These are phyloP conservation scores for Clarireedia hainanense DNA, from an alignment of 2,329 filamentous ascomycete genomes.

Conservation along the genomic window DNA sequence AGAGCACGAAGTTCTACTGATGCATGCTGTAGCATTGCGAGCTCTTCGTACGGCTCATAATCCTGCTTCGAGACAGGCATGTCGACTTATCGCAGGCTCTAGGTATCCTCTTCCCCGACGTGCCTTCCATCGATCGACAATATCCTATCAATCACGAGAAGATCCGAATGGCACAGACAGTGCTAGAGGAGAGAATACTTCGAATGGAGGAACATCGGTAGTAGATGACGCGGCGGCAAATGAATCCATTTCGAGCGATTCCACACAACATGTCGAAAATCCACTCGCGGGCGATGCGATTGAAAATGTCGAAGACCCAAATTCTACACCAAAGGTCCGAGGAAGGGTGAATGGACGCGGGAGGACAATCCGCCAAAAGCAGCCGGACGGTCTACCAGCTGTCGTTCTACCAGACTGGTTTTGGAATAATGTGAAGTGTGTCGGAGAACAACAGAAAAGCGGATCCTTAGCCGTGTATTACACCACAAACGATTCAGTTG, in stretches of 20 bases:
- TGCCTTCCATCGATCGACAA: slow-evolving; percentile 25
- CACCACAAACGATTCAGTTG: neutral
- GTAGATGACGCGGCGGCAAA: neutral
- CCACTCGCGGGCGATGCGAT: slow-evolving; percentile 1
- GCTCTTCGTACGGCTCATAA: slow-evolving; percentile 24
- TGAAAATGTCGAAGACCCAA: slow-evolving; percentile 3
- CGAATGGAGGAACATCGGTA: neutral
- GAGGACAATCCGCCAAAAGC: slow-evolving; percentile 18
- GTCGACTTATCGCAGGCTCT: slow-evolving; percentile 26
- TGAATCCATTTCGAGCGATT: neutral
- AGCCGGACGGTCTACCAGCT: slow-evolving; percentile 36
- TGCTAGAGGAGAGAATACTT: slow-evolving; percentile 12
- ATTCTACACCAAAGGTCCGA: slow-evolving; percentile 11
- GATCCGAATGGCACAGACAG: slow-evolving; percentile 10
- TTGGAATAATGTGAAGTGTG: slow-evolving; percentile 39
- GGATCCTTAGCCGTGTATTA: slow-evolving; percentile 18
- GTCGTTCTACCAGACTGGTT: slow-evolving; percentile 51
- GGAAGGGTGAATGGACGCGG: slow-evolving; percentile 13
- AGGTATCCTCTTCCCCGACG: slow-evolving; percentile 22
- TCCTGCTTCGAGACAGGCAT: slow-evolving; percentile 22
- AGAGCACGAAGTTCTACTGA: slow-evolving; percentile 23
- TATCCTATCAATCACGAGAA: slow-evolving; percentile 20
- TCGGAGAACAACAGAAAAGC: slow-evolving; percentile 12
- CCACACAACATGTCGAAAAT: neutral
- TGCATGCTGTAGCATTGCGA: slow-evolving; percentile 27